phyloP scores from a whole-genome alignment of 2,329 filamentous ascomycete species.

The Tympanopsis confertula region DNA sequence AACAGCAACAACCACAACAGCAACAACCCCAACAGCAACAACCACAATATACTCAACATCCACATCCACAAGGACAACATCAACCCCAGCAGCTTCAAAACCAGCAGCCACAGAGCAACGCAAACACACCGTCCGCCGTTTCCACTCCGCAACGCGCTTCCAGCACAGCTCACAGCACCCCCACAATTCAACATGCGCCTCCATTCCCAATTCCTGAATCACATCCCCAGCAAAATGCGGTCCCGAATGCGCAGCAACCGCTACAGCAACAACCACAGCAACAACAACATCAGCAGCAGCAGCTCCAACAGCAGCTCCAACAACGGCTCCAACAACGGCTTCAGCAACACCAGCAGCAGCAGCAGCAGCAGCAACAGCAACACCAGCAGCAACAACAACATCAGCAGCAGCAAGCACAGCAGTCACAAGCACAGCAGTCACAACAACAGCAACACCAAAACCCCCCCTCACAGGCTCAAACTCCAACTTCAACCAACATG shows the following conservation, averaged over 20 bases:
- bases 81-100: conserved; percentile 19
- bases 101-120: conserved; percentile 10
- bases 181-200: not conserved
- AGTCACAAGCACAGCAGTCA: conserved; percentile 2
- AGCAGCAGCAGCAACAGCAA: conserved; percentile 2
- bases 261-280: conserved; percentile 3
- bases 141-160: not conserved
- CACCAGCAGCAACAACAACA: conserved; percentile 4
- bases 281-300: too few species aligned
- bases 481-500: not conserved
- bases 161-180: not conserved
- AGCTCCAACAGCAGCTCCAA: conserved; percentile 3
- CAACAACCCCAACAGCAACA: conserved; percentile 17
- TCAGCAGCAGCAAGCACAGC: conserved; percentile 4
- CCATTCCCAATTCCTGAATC: too few species aligned
- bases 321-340: too few species aligned
- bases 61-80: conserved; percentile 15
- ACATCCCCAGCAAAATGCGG: too few species aligned
- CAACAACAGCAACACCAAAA: conserved; percentile 3
- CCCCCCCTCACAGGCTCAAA: not conserved
- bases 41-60: conserved; percentile 19
- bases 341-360: too few species aligned
- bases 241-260: conserved; percentile 1
- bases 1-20: conserved; percentile 9
- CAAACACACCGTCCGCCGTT: not conserved